These are phyloP conservation scores for Ganoderma lingzhi DNA, from an alignment of 1,284 basidiomycete species.

Conservation along the genomic window DNA sequence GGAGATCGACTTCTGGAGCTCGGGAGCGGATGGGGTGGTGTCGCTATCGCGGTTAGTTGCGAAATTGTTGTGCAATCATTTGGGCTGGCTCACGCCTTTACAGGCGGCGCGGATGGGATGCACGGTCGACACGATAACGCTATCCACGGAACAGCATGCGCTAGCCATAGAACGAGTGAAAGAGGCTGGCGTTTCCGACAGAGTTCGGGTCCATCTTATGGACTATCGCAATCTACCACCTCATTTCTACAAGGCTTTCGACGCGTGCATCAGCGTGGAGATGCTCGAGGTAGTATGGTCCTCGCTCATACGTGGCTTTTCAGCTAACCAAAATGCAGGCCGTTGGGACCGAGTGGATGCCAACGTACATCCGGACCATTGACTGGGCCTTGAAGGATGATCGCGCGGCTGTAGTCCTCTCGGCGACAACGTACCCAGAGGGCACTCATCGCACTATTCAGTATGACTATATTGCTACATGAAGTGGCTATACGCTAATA, in stretches of 20 bases:
- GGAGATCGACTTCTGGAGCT: slow-evolving; percentile 86
- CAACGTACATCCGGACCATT: slow-evolving; percentile 79
- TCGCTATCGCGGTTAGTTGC: slow-evolving; percentile 76
- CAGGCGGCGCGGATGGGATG: slow-evolving; percentile 74
- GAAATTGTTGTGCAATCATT: neutral
- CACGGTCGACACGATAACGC: slow-evolving; percentile 85
- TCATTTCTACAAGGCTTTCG: slow-evolving; percentile 79
- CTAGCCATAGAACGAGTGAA: slow-evolving; percentile 82
- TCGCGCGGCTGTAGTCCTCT: slow-evolving; percentile 74
- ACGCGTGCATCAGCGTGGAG: slow-evolving; percentile 86
- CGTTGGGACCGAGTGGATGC: slow-evolving; percentile 48
- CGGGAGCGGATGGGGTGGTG: slow-evolving; percentile 87
- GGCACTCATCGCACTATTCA: slow-evolving; percentile 67
- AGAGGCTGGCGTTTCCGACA: slow-evolving; percentile 70
- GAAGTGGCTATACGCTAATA: neutral
- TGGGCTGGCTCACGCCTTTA: slow-evolving; percentile 11
- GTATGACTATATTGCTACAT: slow-evolving; percentile 43
- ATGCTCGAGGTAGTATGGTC: slow-evolving; percentile 69
- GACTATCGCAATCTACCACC: slow-evolving; percentile 84
- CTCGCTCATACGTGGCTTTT: no score
- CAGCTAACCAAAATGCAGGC: slow-evolving; percentile 13
- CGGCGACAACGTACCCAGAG: slow-evolving; percentile 85
- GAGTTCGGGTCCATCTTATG: slow-evolving; percentile 83
- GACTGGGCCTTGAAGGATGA: slow-evolving; percentile 80
- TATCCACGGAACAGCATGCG: slow-evolving; percentile 83